Conservation (phyloP, 2,329 filamentous ascomycete species). For the Claviceps maximensis region DNA sequence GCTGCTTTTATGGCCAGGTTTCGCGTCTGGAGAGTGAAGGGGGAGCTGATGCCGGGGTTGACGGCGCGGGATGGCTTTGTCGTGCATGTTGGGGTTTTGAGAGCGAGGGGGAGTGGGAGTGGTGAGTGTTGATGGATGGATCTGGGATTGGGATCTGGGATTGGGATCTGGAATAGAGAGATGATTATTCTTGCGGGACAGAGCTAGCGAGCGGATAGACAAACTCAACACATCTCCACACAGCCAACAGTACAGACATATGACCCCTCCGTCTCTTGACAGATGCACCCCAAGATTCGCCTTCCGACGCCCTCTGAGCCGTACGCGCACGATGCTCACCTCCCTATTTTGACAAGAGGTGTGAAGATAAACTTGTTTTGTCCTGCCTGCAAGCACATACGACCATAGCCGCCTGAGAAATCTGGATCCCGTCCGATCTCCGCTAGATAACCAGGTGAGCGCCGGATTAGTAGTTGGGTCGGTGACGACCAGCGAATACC, state of each 20-base stretch:
- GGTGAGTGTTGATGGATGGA: background rate
- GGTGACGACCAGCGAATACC: background rate
- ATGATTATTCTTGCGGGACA: too few species aligned
- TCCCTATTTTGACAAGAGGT: too few species aligned
- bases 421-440: background rate
- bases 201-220: too few species aligned
- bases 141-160: background rate
- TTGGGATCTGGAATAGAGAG: too few species aligned
- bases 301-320: too few species aligned
- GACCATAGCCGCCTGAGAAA: background rate
- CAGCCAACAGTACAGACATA: too few species aligned
- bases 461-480: background rate
- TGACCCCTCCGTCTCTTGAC: too few species aligned
- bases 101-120: conserved; percentile 12
- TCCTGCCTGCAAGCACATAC: background rate
- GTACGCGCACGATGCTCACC: too few species aligned
- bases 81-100: conserved; percentile 63
- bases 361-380: too few species aligned
- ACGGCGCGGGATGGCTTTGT: conserved; percentile 60
- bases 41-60: conserved; percentile 44
- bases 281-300: too few species aligned
- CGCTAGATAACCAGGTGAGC: background rate
- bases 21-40: conserved; percentile 62
- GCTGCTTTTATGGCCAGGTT: conserved; percentile 54
- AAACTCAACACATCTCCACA: too few species aligned